Base-by-base conservation (phyloP, 306 rosid genomes). In the Cucumis hystrix region DNA sequence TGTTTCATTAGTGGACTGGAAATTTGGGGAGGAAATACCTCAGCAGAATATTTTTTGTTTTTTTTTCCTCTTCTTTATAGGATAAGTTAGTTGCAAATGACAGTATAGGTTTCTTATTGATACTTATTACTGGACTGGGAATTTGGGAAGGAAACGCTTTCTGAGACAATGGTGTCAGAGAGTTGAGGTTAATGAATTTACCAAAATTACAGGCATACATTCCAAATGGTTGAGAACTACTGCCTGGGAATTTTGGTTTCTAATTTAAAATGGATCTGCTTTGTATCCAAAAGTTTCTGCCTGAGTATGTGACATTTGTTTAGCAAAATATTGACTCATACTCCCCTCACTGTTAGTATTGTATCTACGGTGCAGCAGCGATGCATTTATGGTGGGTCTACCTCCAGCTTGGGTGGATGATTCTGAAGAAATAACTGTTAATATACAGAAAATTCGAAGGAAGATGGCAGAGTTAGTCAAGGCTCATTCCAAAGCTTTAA, bases 351-450 rank as follows among this genome's bases (percentile, higher is more conserved):
- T 54, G 16, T 83, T 6, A 28, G 28, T 78, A 78, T 40, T 21
- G 17, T 82, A 61, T 82, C 68, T 57, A 37, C 80, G 80, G 54
- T 81, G 80, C 83, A 81, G 85, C 58, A 87, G 92, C 68, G 97
- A 87, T 83, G 97, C 91, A 28, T 84, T 83, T 79, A 91, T 90
- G 13, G 88, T 89, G 78, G 89, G 94, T 39, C 83, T 91, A 77
- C 97, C 94, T 0, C 97, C 97, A 8, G 84, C 83, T 80, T 91
- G 97, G 97, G 94, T 91, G 75, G 97, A 91, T 86, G 92, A 87
- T 86, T 87, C 91, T 25, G 92, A 91, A 83, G 91, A 89, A 84
- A 77, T 91, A 63, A 76, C 88, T 78, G 77, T 84, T 14, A 87
- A 84, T 72, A 85, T 91, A 80, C 92, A 91, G 66, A 70, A 68